Evolutionary conservation across 305 asterid genomes (phyloP), one percentile per base, ranked within the genome.

Genomic region (Coffea humblotiana): DNA sequence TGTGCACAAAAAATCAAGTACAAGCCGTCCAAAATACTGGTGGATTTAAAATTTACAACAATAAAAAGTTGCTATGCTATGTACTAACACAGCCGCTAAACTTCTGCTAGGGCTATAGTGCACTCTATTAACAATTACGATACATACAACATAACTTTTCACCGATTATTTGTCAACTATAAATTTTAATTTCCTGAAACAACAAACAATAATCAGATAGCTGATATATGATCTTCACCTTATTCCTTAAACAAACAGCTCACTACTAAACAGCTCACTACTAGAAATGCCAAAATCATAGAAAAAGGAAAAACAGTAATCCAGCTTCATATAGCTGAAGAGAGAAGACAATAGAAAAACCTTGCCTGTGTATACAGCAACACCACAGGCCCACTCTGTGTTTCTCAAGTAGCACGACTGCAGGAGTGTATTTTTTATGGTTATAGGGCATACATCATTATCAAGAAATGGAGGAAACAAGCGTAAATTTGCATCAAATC

Each of bases 311-410:
- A 43, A 6, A n/a, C 8, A 18, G 47, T 27, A 54, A 40, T 56
- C 37, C 45, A 61, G 32, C 48, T 54, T 47, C 76, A 40, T 78
- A 61, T 43, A 49, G 13, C 14, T 29, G 78, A 49, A 65, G 63
- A 72, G 60, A 77, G 40, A 75, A 56, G 7, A 4, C 18, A 54
- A 16, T 15, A 18, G 21, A 56, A 49, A 72, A 45, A 11, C 84
- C 92, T 89, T 87, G 87, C 99, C 99, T 86, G 99, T 94, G 86
- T 96, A 96, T 66, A 96, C 94, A 85, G 99, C 91, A 88, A 96
- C 97, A 83, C 99, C 98, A 88, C 99, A 96, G 73, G 97, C 99
- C 99, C 99, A 96, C 85, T 94, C 99, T 9, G 98, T 92, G 90
- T 96, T 94, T 88, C 98, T 89, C 82, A 96, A 89, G 91, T 94